Conservation (phyloP, 2,329 filamentous ascomycete genomes). For the Fusarium piperis region DNA sequence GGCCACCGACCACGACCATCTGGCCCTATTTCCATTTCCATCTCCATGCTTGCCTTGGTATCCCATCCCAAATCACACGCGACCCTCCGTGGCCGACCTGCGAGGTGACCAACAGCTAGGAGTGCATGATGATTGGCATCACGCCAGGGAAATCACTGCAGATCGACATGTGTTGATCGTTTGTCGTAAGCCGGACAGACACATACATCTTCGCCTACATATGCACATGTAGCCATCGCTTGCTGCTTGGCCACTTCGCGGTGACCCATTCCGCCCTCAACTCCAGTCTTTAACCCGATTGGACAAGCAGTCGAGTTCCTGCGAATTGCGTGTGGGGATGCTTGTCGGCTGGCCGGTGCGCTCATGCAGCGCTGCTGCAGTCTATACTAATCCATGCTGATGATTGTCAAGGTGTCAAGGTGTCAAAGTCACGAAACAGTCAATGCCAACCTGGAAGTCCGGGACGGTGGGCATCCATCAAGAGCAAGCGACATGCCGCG, state of each 20-base stretch:
- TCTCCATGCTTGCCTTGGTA: slow-evolving; percentile 20
- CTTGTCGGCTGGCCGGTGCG: neutral
- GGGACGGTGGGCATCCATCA: neutral
- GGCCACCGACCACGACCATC: slow-evolving; percentile 3
- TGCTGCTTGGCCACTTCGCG: neutral
- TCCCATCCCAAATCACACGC: neutral
- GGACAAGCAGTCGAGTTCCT: neutral
- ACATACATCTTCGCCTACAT: neutral
- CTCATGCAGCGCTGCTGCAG: neutral
- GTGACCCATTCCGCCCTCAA: slow-evolving; percentile 10
- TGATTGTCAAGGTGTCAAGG: slow-evolving; percentile 5
- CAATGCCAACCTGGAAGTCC: slow-evolving; percentile 27
- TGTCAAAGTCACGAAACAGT: slow-evolving; percentile 3
- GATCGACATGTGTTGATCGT: slow-evolving; percentile 11
- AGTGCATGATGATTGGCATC: neutral
- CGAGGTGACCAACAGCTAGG: slow-evolving; percentile 6
- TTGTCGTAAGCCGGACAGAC: neutral
- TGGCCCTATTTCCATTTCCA: slow-evolving; percentile 28
- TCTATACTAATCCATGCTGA: slow-evolving; percentile 26
- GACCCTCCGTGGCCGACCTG: neutral
- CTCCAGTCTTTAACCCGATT: slow-evolving; percentile 17
- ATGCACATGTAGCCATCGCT: neutral
- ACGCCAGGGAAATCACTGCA: slow-evolving; percentile 6
- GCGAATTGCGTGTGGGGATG: slow-evolving; percentile 24
- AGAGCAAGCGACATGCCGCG: neutral